Conservation (phyloP, 805 yeast species). For the Metschnikowia baotianmanensis region DNA sequence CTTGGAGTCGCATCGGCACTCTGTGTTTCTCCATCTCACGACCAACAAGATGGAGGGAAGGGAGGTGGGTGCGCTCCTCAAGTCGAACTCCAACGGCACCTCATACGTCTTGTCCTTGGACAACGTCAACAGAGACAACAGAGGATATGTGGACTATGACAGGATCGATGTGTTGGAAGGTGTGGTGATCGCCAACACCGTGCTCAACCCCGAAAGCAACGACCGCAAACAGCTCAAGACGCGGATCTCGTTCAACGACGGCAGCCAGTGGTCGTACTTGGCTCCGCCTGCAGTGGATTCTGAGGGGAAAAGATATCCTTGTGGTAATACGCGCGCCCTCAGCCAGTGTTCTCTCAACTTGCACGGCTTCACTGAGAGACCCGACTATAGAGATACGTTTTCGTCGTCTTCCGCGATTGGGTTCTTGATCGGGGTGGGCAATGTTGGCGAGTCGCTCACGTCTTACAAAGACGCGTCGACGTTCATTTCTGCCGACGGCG, state of each 20-base stretch:
- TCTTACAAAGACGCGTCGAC: slow-evolving; percentile 58
- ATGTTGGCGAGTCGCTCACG: slow-evolving; percentile 66
- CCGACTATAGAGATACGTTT: slow-evolving; percentile 77
- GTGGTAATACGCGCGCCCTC: slow-evolving; percentile 51
- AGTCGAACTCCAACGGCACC: slow-evolving; percentile 91
- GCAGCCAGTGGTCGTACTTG: slow-evolving; percentile 78
- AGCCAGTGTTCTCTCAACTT: slow-evolving; percentile 80
- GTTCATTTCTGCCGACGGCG: slow-evolving; percentile 85
- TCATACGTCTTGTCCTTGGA: slow-evolving; percentile 67
- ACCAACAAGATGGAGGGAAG: slow-evolving; percentile 47
- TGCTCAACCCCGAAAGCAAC: slow-evolving; percentile 49
- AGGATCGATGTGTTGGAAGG: slow-evolving; percentile 83
- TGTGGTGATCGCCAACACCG: slow-evolving; percentile 69
- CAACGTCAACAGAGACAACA: slow-evolving; percentile 67
- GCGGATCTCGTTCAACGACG: slow-evolving; percentile 83
- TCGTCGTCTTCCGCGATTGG: slow-evolving; percentile 92
- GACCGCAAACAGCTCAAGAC: slow-evolving; percentile 60
- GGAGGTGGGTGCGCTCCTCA: slow-evolving; percentile 78
- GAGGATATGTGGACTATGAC: slow-evolving; percentile 88
- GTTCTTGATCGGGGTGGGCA: slow-evolving; percentile 87
- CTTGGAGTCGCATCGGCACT: slow-evolving; percentile 65
- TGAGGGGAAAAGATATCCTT: slow-evolving; percentile 52
- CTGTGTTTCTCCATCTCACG: slow-evolving; percentile 82
- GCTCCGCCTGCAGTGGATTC: slow-evolving; percentile 69
- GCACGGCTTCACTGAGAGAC: slow-evolving; percentile 88